A percentile compares a stretch with the other conserved stretches of the same genome.
Conservation (phyloP, 2,329 filamentous ascomycete species). For the Colletotrichum navitas region DNA sequence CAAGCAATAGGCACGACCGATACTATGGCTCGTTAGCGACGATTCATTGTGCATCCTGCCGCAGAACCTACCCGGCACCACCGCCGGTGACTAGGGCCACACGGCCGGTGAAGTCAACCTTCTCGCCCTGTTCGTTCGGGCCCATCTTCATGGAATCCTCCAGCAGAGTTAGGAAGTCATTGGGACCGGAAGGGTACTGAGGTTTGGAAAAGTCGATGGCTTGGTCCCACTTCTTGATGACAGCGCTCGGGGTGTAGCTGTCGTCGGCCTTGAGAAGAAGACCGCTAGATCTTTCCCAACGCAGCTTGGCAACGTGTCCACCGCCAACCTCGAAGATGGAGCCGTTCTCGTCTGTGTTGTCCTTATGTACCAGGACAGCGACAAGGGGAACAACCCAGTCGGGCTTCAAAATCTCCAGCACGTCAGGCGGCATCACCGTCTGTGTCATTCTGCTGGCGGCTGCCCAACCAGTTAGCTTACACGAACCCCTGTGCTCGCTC, state of each 20-base stretch:
- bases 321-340: constrained; percentile 94
- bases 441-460: constrained; percentile 96
- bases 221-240: constrained; percentile 90
- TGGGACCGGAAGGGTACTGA: constrained; percentile 85
- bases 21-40: constrained; percentile 59
- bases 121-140: constrained; percentile 77
- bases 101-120: constrained; percentile 84
- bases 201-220: constrained; percentile 88
- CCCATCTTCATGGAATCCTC: constrained; percentile 86
- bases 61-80: constrained; percentile 74
- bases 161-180: constrained; percentile 88
- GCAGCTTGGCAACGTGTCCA: constrained; percentile 90
- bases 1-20: constrained; percentile 90
- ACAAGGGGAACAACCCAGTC: constrained; percentile 97
- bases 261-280: constrained; percentile 90
- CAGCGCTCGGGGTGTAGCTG: constrained; percentile 86
- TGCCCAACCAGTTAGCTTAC: constrained; percentile 46
- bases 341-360: constrained; percentile 85
- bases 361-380: constrained; percentile 87
- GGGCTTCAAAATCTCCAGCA: constrained; percentile 86
- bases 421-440: constrained; percentile 94
- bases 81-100: constrained; percentile 90
- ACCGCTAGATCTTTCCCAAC: constrained; percentile 94
- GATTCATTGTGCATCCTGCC: constrained; percentile 13
- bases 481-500: neutral